Evolutionary conservation across 2,329 filamentous ascomycete genomes (phyloP), one percentile per base, ranked within the genome.

Genomic region (Harringtonia lauricola): DNA sequence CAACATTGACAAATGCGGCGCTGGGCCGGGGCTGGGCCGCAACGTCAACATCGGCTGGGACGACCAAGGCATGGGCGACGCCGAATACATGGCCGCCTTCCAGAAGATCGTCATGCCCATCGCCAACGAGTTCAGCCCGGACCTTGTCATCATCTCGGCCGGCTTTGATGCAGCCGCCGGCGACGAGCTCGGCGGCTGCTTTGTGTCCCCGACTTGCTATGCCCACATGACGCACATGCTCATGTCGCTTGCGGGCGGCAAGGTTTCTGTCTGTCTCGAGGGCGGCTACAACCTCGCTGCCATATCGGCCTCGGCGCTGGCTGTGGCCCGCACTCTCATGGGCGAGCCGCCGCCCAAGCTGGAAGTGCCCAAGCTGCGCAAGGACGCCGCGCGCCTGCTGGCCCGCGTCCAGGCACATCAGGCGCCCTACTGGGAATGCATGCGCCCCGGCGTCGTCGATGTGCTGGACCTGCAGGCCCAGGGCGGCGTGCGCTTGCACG

Each of bases 171-270:
- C 92, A 15, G 92, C 92, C 1, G 86, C 85, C 51, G 92, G 92
- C 13, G 92, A 98, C 60, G 82, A 92, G 57, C 74, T 98, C 2
- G 92, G 92, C 41, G 87, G 85, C 28, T 98, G 92, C 59, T 90
- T 87, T 56, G 92, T 98, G 6, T 83, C 88, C 1, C 92, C 92
- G 0, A 66, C 80, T 5, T 94, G 92, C 58, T 98, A 96, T 59
- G 86, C 89, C 14, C 90, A 98, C 58, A 96, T 98, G 92, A 96
- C 92, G 15, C 88, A 95, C 58, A 95, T 96, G 90, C 76, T 98
- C 39, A 96, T 95, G 89, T 88, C 86, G 2, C 71, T 98, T 18
- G 90, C 92, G 1, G 74, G 81, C 36, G 92, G 92, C 24, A 95
- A 89, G 57, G 74, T 98, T 14, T 85, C 86, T 3, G 90, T 95